Evolutionary conservation across 139 green algal genomes (phyloP), one percentile per base, ranked within the genome.

Genomic region (Chlorella sp.): DNA sequence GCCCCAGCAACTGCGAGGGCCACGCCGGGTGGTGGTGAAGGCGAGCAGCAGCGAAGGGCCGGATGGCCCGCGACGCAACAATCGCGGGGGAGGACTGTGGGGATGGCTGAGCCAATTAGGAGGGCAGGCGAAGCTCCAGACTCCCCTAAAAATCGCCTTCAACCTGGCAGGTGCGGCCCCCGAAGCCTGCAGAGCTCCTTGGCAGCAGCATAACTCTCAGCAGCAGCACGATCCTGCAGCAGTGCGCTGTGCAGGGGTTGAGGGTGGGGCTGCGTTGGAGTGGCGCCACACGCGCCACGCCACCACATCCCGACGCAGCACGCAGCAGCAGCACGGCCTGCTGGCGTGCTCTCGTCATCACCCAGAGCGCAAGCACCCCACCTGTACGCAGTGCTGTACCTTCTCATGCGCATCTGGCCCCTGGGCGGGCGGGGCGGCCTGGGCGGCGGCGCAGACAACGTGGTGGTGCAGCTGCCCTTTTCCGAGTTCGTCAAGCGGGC

Each of bases 401-500:
- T 55, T 10, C 42, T 55, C 42, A 55, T 55, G 42, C 42, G 42
- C 10, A 17, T 55, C 10, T 55, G 42, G 42, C 42, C 42, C 42
- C 10, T 55, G 10, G 42, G 42, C 10, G 42, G 42, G 42, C 10
- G 31, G 23, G 62, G 31, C 51, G 55, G 60, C n/a, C 67, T 73
- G 35, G 55, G 73, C 31, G 33, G 30, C 27, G 65, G 20, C 36
- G 24, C 23, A 2, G 68, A 69, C 64, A 62, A 81, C 22, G 10
- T 69, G 50, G 31, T 79, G 23, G 23, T 79, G 4, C 71, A 73
- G 49, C 77, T 91, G 32, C 82, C 88, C 14, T 95, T 89, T 32
- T 89, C 79, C 2, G 85, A 92, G 70, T 97, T 97, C 67, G 77
- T 96, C 26, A 63, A 80, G 71, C 72, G 78, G 26, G 80, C 92